Evolutionary conservation across 345 rosid genomes (phyloP).

Genomic region (Excoecaria agallocha): DNA sequence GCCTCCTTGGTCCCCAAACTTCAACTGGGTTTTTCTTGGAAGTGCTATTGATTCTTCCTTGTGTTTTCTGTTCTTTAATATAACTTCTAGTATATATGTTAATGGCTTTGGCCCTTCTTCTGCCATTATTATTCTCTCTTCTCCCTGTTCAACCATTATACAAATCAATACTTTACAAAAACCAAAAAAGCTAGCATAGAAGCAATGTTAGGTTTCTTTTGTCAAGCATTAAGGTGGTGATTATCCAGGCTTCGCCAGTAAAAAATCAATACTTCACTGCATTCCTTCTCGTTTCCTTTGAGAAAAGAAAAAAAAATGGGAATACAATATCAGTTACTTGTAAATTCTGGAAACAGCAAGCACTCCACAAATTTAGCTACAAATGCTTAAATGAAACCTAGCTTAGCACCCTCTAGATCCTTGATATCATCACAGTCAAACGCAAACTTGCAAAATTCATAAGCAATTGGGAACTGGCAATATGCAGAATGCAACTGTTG

Average conservation of each 20-base stretch:
- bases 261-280: background rate
- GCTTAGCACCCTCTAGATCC: slow-evolving; percentile 26
- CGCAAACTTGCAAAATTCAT: slow-evolving; percentile 23
- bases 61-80: slow-evolving; percentile 88
- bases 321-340: slow-evolving; percentile 8
- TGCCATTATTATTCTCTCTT: slow-evolving; percentile 35
- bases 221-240: background rate
- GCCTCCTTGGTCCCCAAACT: slow-evolving; percentile 49
- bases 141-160: background rate
- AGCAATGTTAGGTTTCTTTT: too few species aligned
- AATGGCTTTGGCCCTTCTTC: slow-evolving; percentile 52
- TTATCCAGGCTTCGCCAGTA: background rate
- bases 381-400: slow-evolving; percentile 29
- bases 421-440: slow-evolving; percentile 14
- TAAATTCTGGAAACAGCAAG: slow-evolving; percentile 3
- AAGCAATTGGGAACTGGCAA: slow-evolving; percentile 53
- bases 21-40: slow-evolving; percentile 64
- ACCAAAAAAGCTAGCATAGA: too few species aligned
- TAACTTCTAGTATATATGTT: slow-evolving; percentile 60
- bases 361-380: background rate
- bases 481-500: slow-evolving; percentile 54
- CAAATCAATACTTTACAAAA: too few species aligned
- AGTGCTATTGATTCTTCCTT: slow-evolving; percentile 68
- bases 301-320: slow-evolving; percentile 4
- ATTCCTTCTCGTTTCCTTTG: slow-evolving; percentile 29